Conservation (phyloP, 2,329 filamentous ascomycete genomes). For the Ophiostoma perfectum region DNA sequence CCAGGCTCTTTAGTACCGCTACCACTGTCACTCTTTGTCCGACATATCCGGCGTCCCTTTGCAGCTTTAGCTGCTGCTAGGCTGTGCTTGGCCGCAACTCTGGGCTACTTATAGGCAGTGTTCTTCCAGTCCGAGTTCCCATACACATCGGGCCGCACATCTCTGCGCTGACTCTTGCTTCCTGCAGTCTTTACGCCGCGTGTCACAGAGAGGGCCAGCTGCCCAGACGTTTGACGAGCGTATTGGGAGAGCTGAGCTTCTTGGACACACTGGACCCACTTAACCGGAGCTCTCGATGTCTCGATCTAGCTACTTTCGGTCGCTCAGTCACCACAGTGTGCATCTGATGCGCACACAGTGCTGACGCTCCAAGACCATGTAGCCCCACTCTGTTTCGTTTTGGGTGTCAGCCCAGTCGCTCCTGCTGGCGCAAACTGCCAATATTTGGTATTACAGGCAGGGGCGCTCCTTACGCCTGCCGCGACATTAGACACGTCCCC, state of each 20-base stretch:
- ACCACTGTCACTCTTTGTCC: background rate
- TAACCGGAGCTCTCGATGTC: background rate
- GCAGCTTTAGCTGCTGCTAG: background rate
- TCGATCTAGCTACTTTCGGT: background rate
- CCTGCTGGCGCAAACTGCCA: background rate
- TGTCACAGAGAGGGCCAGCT: no score
- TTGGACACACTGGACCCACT: background rate
- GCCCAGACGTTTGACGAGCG: no score
- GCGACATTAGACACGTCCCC: constrained; percentile 1
- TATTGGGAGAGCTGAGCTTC: background rate
- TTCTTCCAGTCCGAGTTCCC: no score
- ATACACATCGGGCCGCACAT: no score
- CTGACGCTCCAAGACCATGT: background rate
- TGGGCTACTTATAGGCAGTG: no score
- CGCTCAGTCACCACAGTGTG: background rate
- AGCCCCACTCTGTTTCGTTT: constrained; percentile 9
- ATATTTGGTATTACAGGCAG: background rate
- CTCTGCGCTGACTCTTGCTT: no score
- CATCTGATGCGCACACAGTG: background rate
- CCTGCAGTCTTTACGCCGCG: no score
- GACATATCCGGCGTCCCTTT: background rate
- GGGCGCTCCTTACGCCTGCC: constrained; percentile 4
- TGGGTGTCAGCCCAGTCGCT: constrained; percentile 5
- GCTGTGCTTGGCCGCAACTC: no score
- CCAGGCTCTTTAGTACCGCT: background rate